phyloP scores from a whole-genome alignment of 352 stramenopile genomes.

The Phytophthora pluvialis region DNA sequence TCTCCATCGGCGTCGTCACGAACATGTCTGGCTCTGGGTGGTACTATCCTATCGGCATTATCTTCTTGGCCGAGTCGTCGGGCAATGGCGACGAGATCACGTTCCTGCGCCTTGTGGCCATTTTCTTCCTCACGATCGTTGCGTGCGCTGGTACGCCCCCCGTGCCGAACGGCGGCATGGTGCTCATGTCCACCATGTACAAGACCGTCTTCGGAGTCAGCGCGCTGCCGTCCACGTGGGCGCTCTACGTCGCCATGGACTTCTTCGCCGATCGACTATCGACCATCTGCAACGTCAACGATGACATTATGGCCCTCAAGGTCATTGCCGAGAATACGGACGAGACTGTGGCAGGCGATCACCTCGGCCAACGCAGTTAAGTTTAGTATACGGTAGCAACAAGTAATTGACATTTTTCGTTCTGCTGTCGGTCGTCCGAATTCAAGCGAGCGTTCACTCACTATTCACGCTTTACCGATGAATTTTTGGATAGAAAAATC shows the following conservation, averaged over 20 bases:
- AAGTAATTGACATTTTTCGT: not conserved
- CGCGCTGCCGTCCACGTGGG: conserved; percentile 57
- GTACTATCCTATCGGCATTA: conserved; percentile 68
- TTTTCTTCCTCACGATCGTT: conserved; percentile 68
- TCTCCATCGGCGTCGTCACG: conserved; percentile 70
- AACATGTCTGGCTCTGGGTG: conserved; percentile 64
- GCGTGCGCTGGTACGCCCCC: conserved; percentile 56
- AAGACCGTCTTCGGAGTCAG: conserved; percentile 60
- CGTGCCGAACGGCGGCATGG: conserved; percentile 55
- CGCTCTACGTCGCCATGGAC: conserved; percentile 64
- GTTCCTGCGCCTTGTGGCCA: conserved; percentile 43
- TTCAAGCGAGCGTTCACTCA: no score
- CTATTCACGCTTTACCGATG: no score
- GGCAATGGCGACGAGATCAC: conserved; percentile 64
- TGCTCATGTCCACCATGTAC: conserved; percentile 73
- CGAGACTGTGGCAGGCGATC: conserved; percentile 64
- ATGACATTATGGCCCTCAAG: conserved; percentile 82
- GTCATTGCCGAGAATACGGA: conserved; percentile 78
- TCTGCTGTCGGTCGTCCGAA: not conserved
- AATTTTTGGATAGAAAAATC: no score
- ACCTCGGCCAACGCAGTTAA: conserved; percentile 55
- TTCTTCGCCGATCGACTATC: conserved; percentile 71
- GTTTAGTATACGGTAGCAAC: not conserved
- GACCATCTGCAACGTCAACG: conserved; percentile 81
- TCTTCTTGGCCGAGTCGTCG: conserved; percentile 68